Conservation (phyloP, 1,139 yeast species). For the Yamadazyma membranifaciens region DNA sequence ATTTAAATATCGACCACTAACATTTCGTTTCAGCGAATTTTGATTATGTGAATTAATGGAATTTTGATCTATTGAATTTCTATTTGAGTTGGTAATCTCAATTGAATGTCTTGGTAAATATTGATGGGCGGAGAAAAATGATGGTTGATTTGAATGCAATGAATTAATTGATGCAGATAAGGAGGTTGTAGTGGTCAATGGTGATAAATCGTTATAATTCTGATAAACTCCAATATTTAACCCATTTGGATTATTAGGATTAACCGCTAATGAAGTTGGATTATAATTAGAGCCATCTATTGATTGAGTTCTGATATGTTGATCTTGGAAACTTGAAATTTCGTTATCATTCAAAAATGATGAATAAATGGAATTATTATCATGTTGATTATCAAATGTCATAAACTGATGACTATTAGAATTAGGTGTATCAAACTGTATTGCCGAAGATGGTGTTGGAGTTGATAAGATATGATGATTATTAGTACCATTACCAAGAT, state of each 20-base stretch:
- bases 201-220: constrained; percentile 32
- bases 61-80: constrained; percentile 37
- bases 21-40: constrained; percentile 13
- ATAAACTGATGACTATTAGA: constrained; percentile 6
- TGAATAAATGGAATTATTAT: constrained; percentile 16
- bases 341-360: constrained; percentile 12
- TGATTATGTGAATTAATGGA: constrained; percentile 24
- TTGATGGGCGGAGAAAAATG: constrained; percentile 48
- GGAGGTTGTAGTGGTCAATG: constrained; percentile 47
- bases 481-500: neutral
- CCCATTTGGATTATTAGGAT: constrained; percentile 10
- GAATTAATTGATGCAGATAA: constrained; percentile 43
- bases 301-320: constrained; percentile 17
- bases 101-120: constrained; percentile 38
- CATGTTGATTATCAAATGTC: constrained; percentile 10
- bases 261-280: constrained; percentile 13
- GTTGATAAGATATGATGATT: constrained; percentile 2
- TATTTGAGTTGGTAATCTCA: constrained; percentile 35
- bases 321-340: constrained; percentile 8
- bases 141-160: constrained; percentile 44
- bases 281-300: constrained; percentile 15
- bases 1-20: constrained; percentile 28
- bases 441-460: constrained; percentile 8
- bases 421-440: constrained; percentile 10
- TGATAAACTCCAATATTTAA: constrained; percentile 9